Base-by-base conservation (phyloP, 352 stramenopile species). In the Globisporangium polare region DNA sequence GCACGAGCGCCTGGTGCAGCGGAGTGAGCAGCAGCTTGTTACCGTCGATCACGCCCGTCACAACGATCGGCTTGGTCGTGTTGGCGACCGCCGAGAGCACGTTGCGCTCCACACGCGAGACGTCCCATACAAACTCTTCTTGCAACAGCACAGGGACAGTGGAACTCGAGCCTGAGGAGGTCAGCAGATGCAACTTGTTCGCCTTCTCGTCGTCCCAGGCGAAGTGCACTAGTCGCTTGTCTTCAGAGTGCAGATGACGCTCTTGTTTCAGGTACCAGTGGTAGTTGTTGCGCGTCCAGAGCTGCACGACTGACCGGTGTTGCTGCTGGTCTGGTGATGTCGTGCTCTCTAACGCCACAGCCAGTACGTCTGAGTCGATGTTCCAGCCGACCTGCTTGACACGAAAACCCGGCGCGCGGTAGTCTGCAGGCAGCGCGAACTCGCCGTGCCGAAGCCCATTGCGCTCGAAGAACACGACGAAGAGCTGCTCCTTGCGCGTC, bases 221-320 rank as follows among this genome's bases (percentile, higher is more conserved):
- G 24, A 82, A 80, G 46, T 52, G 63, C n/a, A 71, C 41, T 22
- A 86, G 62, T 2, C 20, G 56, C 46, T 62, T 52, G 10, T 67
- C 17, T 7, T 67, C 61, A 29, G 3, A 43, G 24, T 53, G 52
- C 42, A 74, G 69, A 60, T 63, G 57, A 24, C 63, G 58, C 61
- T 94, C 80, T 49, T 92, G 84, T 54, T 94, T 94, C 42, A 92
- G 60, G 42, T 89, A 93, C 86, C 86, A 95, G 53, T 91, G 84
- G 58, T 94, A 94, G 51, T 95, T 95, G 60, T 69, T 80, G 18
- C 86, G 74, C 22, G 77, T 81, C 83, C 83, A 95, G 12, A 94
- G 56, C 55, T 94, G 80, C 42, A 95, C 46, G 27, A 76, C 52
- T 12, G 67, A 69, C 58, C 45, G 33, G 5, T n/a, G 29, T 0